These are phyloP conservation scores for Carex scoparia DNA, from an alignment of 176 grass and related monocot genomes.

Conservation along the genomic window DNA sequence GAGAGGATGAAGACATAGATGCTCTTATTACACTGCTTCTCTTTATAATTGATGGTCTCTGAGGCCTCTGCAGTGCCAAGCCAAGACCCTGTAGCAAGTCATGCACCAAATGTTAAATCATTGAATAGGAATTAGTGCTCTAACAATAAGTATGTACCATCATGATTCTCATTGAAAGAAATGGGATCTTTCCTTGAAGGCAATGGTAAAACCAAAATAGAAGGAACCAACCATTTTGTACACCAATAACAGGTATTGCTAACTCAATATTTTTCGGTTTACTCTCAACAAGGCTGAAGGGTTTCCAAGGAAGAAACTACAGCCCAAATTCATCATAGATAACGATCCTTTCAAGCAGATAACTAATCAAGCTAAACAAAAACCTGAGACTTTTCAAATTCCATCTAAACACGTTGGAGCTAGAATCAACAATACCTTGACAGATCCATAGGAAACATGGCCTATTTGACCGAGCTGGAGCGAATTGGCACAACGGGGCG, in stretches of 20 bases:
- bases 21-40: slow-evolving; percentile 45
- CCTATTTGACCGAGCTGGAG: slow-evolving; percentile 31
- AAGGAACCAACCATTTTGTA: background rate
- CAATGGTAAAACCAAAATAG: background rate
- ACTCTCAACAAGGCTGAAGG: background rate
- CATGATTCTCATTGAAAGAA: background rate
- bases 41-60: slow-evolving; percentile 30
- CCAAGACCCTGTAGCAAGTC: slow-evolving; percentile 44
- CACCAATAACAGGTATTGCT: background rate
- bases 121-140: background rate
- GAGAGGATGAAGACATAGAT: slow-evolving; percentile 35
- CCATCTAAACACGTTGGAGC: background rate
- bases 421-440: slow-evolving; percentile 44
- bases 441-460: slow-evolving; percentile 28
- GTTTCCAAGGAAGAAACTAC: background rate
- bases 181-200: background rate
- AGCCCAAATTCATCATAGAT: background rate
- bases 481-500: slow-evolving; percentile 17
- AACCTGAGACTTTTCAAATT: background rate
- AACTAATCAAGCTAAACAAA: background rate
- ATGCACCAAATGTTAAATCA: background rate
- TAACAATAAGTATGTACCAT: background rate
- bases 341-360: background rate
- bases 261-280: too few species aligned
- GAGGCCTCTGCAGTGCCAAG: slow-evolving; percentile 28